Base-by-base conservation (phyloP, 2,329 filamentous ascomycete species). In the Aspergillus vadensis region DNA sequence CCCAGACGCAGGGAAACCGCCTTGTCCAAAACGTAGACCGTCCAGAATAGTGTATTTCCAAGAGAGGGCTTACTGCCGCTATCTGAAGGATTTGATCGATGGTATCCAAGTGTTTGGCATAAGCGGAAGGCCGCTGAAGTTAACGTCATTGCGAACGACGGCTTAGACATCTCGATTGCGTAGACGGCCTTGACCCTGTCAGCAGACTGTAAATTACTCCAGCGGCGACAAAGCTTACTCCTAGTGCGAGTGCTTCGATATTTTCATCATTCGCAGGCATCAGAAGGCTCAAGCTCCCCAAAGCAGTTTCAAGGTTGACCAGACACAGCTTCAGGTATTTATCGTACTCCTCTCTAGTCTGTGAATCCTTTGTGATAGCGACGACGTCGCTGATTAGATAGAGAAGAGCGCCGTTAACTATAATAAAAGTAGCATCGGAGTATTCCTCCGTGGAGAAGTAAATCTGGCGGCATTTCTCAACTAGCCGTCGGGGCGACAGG, bases 101-200 rank as follows among this genome's bases (percentile, higher is more conserved):
- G 87, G 61, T 86, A 88, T 3, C 87, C 87, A 4, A 88, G 81
- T 0, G 83, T 84, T 66, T 87, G 85, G 63, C 85, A 88, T 55
- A 90, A 77, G 55, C 84, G 81, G 12, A 83, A 82, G 0, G 86
- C 87, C 17, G 82, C 81, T 6, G 82, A 84, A 23, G 82, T 83
- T 17, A 89, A 76, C n/a, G 85, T 83, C 83, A 86, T 88, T n/a
- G 85, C 85, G 3, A 89, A 79, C 0, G 85, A 86, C 0, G 86
- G 85, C 41, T 85, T 84, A 3, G 85, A 86, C 14, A 83, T 79
- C 62, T 89, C 86, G 51, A 88, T 82, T 12, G 86, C 82, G 65
- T 88, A 85, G n/a, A 85, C 75, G 4, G 84, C 80, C 85, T 88
- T 15, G 6, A 8, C 30, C 54, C 19, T 19, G 63, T 66, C 5